These are phyloP conservation scores for Rhodotorula kratochvilovae DNA, from an alignment of 768 basidiomycete genomes.

Conservation along the genomic window DNA sequence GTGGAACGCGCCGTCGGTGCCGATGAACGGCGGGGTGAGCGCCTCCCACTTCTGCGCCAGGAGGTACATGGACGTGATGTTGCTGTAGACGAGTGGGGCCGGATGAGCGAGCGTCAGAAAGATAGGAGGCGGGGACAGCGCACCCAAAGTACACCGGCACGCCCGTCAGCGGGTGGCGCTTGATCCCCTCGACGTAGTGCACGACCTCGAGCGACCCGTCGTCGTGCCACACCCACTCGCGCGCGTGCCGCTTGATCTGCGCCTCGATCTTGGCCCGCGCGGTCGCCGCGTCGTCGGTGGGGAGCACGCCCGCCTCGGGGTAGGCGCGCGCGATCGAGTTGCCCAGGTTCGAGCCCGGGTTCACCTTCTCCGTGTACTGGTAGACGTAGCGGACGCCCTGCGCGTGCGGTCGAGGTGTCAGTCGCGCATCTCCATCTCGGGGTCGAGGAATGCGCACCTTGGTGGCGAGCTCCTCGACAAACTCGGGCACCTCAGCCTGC, in stretches of 20 bases:
- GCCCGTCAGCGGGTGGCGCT: neutral
- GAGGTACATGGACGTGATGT: constrained; percentile 1
- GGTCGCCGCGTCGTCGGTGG: constrained; percentile 6
- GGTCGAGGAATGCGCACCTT: constrained; percentile 5
- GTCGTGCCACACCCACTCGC: constrained; percentile 19
- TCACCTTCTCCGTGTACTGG: neutral
- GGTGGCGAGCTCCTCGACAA: constrained; percentile 13
- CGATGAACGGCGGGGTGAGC: constrained; percentile 8
- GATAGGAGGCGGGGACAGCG: no score
- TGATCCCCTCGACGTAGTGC: neutral
- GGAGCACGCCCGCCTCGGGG: neutral
- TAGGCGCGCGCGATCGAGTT: constrained; percentile 14
- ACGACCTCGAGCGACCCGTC: constrained; percentile 14
- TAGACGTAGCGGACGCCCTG: constrained; percentile 12
- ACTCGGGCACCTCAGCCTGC: constrained; percentile 9
- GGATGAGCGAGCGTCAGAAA: no score
- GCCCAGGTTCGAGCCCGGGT: constrained; percentile 16
- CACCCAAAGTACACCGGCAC: constrained; percentile 8
- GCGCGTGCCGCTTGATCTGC: constrained; percentile 6
- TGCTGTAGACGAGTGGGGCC: neutral
- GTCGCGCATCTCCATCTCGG: no score
- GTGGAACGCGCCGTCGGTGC: constrained; percentile 18
- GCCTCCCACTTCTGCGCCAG: constrained; percentile 9
- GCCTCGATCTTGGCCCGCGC: constrained; percentile 9
- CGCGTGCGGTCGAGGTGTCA: no score